Percentiles rank a stretch among this genome's conserved stretches.
phyloP scores from a whole-genome alignment of 805 yeast species.

The Schizosaccharomyces cryophilus region DNA sequence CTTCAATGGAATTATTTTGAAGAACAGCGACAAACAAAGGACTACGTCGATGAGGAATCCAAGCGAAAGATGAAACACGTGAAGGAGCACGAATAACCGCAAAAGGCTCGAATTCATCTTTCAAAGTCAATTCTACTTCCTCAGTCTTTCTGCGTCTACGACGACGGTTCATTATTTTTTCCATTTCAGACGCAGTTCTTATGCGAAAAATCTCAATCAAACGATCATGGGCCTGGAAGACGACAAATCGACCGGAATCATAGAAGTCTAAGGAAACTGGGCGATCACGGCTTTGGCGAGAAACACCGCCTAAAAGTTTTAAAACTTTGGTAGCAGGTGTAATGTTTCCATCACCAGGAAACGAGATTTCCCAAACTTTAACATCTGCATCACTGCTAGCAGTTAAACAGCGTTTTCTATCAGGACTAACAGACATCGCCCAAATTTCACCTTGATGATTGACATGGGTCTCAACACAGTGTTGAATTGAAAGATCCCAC shows the following conservation, averaged over 20 bases:
- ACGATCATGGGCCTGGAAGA: conserved; percentile 56
- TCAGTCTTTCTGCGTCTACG: conserved; percentile 14
- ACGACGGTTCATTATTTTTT: conserved; percentile 40
- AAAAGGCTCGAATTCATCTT: conserved; percentile 36
- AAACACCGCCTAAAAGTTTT: conserved; percentile 32
- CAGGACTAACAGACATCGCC: conserved; percentile 33
- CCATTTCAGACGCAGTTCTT: conserved; percentile 28
- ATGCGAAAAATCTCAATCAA: conserved; percentile 52
- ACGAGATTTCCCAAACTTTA: conserved; percentile 57
- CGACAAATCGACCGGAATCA: conserved; percentile 21
- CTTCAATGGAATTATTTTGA: background rate
- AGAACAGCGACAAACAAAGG: conserved; percentile 7
- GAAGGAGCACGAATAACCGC: conserved; percentile 38
- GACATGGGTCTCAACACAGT: conserved; percentile 80
- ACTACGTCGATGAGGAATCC: conserved; percentile 20
- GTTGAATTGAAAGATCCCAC: conserved; percentile 80
- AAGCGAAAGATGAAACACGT: conserved; percentile 40
- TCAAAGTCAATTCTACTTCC: conserved; percentile 30
- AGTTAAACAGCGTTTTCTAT: conserved; percentile 28
- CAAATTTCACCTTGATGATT: conserved; percentile 90
- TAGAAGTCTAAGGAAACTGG: conserved; percentile 36
- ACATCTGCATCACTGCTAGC: conserved; percentile 61
- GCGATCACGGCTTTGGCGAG: conserved; percentile 32
- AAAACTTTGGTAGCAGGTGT: conserved; percentile 17
- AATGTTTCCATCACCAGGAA: conserved; percentile 11